These are phyloP conservation scores for Prinsepia uniflora DNA, from an alignment of 306 rosid genomes.

Conservation along the genomic window DNA sequence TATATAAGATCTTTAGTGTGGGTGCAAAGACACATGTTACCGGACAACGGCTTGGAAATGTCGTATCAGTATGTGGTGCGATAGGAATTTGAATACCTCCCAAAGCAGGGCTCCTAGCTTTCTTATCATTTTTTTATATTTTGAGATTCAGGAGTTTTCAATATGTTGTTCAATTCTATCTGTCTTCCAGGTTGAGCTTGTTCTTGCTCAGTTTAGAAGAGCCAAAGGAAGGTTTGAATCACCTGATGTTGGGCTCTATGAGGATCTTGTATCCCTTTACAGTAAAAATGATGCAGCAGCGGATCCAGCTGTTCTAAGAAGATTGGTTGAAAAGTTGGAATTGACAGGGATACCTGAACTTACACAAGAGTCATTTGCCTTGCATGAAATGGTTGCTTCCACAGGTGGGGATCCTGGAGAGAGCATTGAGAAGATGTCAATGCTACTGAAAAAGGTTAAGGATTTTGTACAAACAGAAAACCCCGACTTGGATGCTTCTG, in stretches of 20 bases:
- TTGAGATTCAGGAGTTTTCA: background rate
- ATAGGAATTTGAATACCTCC: conserved; percentile 3
- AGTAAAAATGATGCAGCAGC: conserved; percentile 45
- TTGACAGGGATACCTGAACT: conserved; percentile 74
- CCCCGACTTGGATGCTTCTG: conserved; percentile 44
- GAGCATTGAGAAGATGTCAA: conserved; percentile 79
- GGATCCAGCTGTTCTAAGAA: conserved; percentile 56
- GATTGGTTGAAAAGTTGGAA: conserved; percentile 71
- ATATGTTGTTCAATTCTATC: conserved; percentile 21
- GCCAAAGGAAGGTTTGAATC: conserved; percentile 80
- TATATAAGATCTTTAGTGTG: background rate
- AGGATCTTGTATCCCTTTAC: conserved; percentile 60
- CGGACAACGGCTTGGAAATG: background rate
- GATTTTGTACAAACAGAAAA: conserved; percentile 81
- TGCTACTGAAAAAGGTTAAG: conserved; percentile 73
- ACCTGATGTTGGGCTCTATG: conserved; percentile 65
- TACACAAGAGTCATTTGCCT: conserved; percentile 80
- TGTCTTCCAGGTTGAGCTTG: conserved; percentile 77
- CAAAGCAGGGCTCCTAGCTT: background rate
- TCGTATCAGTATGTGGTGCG: background rate
- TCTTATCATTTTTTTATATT: background rate
- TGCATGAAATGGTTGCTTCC: conserved; percentile 83
- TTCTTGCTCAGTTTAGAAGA: conserved; percentile 87
- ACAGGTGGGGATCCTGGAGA: conserved; percentile 85
- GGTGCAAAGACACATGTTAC: background rate